Conservation (phyloP, 306 rosid species). For the Pyrus betulifolia region DNA sequence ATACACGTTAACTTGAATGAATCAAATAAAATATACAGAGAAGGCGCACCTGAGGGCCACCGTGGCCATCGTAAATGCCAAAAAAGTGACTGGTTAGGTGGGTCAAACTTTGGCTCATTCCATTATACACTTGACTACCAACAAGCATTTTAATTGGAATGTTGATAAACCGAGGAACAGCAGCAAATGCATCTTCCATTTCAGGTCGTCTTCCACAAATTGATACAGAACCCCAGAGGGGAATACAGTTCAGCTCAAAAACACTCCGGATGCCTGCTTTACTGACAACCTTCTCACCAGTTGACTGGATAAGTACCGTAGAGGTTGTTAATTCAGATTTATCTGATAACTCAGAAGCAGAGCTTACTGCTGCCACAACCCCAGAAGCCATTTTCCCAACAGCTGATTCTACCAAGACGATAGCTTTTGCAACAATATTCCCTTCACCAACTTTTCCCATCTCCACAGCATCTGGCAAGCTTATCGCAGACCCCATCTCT, state of each 20-base stretch:
- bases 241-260: conserved; percentile 44
- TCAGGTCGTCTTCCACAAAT: conserved; percentile 48
- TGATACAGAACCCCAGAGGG: conserved; percentile 59
- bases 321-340: conserved; percentile 27
- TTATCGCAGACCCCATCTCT: conserved; percentile 18
- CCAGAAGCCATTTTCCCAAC: conserved; percentile 34
- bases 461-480: conserved; percentile 29
- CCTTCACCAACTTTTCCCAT: conserved; percentile 29
- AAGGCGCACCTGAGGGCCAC: conserved; percentile 49
- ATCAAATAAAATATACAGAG: neutral
- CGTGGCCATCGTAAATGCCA: conserved; percentile 63
- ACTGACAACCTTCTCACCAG: conserved; percentile 16
- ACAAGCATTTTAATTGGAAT: conserved; percentile 45
- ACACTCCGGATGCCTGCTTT: conserved; percentile 27
- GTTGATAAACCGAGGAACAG: conserved; percentile 37
- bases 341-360: conserved; percentile 20
- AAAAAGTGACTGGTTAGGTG: conserved; percentile 45
- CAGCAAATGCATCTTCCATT: conserved; percentile 53
- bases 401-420: conserved; percentile 41
- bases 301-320: conserved; percentile 32
- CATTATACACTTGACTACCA: conserved; percentile 17
- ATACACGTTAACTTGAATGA: neutral
- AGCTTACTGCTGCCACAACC: conserved; percentile 38
- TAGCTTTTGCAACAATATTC: conserved; percentile 41
- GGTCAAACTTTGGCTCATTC: conserved; percentile 38